A percentile compares a stretch with the other conserved stretches of the same genome.
Evolutionary conservation across 2,329 filamentous ascomycete species (phyloP).

Genomic region (Penicillium brevicompactum): DNA sequence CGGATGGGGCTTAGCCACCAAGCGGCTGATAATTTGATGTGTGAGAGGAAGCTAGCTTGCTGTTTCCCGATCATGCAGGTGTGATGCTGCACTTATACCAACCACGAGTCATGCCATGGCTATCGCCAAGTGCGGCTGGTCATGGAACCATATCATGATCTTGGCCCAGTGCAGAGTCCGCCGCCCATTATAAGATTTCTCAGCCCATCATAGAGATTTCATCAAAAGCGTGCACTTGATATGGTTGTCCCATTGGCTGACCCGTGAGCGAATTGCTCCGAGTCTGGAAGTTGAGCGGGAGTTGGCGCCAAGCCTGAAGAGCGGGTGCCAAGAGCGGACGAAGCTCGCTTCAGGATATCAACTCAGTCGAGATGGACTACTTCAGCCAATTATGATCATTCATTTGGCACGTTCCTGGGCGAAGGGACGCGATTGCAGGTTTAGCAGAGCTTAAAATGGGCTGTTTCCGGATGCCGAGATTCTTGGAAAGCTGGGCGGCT

Average conservation of each 20-base stretch:
- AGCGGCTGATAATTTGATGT: background rate
- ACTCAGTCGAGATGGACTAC: background rate
- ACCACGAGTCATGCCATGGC: background rate
- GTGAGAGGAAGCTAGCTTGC: background rate
- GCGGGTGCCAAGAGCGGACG: constrained; percentile 15
- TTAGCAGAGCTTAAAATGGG: constrained; percentile 2
- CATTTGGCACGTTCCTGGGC: constrained; percentile 3
- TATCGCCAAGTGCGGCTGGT: constrained; percentile 8
- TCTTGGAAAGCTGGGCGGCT: constrained; percentile 6
- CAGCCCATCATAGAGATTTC: constrained; percentile 3
- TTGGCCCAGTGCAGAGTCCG: background rate
- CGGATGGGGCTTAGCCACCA: background rate
- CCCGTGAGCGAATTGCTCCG: background rate
- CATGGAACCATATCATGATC: background rate
- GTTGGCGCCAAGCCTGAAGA: constrained; percentile 6
- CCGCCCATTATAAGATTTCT: too few species aligned
- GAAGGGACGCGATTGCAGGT: constrained; percentile 4
- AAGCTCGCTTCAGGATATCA: background rate
- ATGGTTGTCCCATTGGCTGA: background rate
- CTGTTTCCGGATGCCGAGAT: constrained; percentile 4
- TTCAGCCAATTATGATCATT: background rate
- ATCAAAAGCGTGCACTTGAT: background rate
- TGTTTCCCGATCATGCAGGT: background rate
- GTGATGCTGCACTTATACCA: constrained; percentile 3
- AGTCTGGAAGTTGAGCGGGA: background rate